These are phyloP conservation scores for Patellifolia procumbens DNA, from an alignment of 179 eudicot species.

Conservation along the genomic window DNA sequence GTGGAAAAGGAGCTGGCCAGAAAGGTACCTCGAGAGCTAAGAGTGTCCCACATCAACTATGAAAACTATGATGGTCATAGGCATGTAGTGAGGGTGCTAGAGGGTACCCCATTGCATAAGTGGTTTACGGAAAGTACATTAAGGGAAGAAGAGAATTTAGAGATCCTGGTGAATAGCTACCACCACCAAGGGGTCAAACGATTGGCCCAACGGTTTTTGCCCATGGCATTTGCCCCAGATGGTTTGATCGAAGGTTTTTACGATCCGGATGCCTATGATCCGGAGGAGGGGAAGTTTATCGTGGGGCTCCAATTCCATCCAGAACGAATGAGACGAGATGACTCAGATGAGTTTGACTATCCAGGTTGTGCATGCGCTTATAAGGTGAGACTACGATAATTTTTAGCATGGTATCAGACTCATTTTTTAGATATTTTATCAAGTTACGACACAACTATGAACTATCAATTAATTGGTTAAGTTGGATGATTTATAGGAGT, in stretches of 20 bases:
- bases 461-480: no score
- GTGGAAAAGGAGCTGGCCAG: constrained; percentile 53
- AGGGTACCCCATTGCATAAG: constrained; percentile 62
- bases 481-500: constrained; percentile 50
- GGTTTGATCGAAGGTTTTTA: constrained; percentile 83
- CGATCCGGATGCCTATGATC: constrained; percentile 72
- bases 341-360: constrained; percentile 70
- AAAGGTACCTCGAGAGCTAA: constrained; percentile 34
- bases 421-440: no score
- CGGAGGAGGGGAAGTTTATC: constrained; percentile 77
- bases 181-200: constrained; percentile 92
- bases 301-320: constrained; percentile 97
- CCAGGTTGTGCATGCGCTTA: constrained; percentile 81
- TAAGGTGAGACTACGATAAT: constrained; percentile 40
- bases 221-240: constrained; percentile 80
- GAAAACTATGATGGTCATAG: constrained; percentile 81
- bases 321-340: constrained; percentile 66
- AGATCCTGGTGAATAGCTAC: constrained; percentile 76
- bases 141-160: constrained; percentile 35
- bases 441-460: no score
- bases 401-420: background rate
- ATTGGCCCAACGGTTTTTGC: constrained; percentile 67
- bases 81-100: constrained; percentile 56
- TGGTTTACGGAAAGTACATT: constrained; percentile 65
- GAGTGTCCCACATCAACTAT: constrained; percentile 71